Percentiles rank a stretch among this genome's conserved stretches.
Conservation (phyloP, 108 stramenopile genomes). For the Pseudonitzschia pungens region DNA sequence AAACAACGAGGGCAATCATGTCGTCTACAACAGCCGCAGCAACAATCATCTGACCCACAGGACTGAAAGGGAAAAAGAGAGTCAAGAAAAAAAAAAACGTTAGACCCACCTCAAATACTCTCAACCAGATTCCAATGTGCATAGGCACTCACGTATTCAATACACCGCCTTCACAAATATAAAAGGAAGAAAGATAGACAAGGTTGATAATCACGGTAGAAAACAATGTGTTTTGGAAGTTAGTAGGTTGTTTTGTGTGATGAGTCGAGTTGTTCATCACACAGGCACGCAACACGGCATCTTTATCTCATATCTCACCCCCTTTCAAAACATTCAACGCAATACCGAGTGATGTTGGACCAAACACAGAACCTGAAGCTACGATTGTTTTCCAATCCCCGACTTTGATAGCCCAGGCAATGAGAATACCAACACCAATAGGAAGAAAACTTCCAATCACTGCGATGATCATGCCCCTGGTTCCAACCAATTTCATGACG, state of each 20-base stretch:
- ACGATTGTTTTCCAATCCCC: conserved; percentile 52
- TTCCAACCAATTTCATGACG: conserved; percentile 75
- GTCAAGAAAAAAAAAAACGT: neutral
- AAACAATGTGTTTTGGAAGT: no score
- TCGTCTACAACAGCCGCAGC: conserved; percentile 86
- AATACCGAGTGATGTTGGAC: conserved; percentile 80
- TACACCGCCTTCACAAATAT: conserved; percentile 31
- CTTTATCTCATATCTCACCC: conserved; percentile 19
- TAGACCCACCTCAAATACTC: neutral
- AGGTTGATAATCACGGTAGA: no score
- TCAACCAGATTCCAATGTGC: neutral
- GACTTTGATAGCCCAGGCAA: conserved; percentile 47
- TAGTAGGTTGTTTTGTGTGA: no score
- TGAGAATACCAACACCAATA: conserved; percentile 63
- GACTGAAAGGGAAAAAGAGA: conserved; percentile 14
- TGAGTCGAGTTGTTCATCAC: no score
- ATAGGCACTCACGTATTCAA: conserved; percentile 56
- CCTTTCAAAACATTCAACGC: conserved; percentile 70
- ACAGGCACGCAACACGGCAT: no score
- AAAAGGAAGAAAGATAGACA: no score
- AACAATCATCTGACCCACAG: conserved; percentile 83
- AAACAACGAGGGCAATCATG: conserved; percentile 80
- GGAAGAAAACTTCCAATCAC: conserved; percentile 76
- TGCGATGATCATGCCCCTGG: conserved; percentile 70
- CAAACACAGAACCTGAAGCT: conserved; percentile 76